phyloP scores from a whole-genome alignment of 2,329 filamentous ascomycete genomes.

The Apiospora rasikravindrae region DNA sequence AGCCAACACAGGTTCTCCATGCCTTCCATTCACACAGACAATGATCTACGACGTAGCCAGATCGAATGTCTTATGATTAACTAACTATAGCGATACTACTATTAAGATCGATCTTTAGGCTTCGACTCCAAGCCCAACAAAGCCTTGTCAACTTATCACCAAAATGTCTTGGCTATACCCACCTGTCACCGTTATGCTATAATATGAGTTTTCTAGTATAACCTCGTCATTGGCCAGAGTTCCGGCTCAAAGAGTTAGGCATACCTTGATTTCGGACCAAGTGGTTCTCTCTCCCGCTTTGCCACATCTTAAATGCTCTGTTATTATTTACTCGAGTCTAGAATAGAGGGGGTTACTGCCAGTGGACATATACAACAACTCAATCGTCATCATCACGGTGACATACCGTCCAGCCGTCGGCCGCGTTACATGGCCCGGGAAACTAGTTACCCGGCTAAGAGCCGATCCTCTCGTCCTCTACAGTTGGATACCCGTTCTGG shows the following conservation, averaged over 20 bases:
- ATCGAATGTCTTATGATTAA: not conserved
- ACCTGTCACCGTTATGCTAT: constrained; percentile 8
- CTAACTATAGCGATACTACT: not conserved
- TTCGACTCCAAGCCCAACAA: not conserved
- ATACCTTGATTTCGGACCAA: constrained; percentile 5
- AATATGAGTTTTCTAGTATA: not conserved
- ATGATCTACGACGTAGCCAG: not conserved
- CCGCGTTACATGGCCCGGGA: not conserved
- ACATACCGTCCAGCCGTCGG: not conserved
- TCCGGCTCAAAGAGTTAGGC: not conserved
- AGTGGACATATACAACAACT: constrained; percentile 2
- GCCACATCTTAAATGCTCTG: constrained; percentile 1
- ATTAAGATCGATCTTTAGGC: not conserved
- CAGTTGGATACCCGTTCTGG: not conserved
- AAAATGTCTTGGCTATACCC: constrained; percentile 2
- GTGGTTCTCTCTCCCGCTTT: not conserved
- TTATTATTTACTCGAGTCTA: not conserved
- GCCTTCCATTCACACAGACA: constrained; percentile 8
- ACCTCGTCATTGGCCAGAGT: constrained; percentile 5
- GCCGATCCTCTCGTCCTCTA: not conserved
- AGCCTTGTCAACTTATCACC: not conserved
- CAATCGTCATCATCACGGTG: not conserved
- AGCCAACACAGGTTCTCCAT: not conserved
- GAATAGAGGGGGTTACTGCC: not conserved
- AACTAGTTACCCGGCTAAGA: constrained; percentile 3